Evolutionary conservation across 2,329 filamentous ascomycete genomes (phyloP), one percentile per base, ranked within the genome.

Genomic region (Alternaria alternata): DNA sequence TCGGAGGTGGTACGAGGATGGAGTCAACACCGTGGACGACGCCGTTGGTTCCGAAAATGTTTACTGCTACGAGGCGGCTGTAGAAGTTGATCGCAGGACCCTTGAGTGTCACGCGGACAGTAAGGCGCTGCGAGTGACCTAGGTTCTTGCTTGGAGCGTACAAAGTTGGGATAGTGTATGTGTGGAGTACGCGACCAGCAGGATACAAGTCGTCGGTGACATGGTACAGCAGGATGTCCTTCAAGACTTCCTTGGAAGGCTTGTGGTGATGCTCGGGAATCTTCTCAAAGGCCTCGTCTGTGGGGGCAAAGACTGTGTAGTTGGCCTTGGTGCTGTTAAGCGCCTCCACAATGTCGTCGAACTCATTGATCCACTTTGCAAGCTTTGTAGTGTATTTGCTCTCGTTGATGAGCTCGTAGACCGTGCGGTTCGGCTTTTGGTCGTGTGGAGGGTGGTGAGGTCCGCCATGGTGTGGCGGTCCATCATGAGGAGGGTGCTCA

Each of bases 271-370:
- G 79, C 62, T 85, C 78, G 1, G 85, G 85, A 52, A 88, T 83
- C 79, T 85, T 87, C 59, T 90, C 87, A 69, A 97, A 94, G 0
- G 93, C 93, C 51, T 84, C 81, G 75, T 97, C 88, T 1, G 87
- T 88, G 0, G 94, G 94, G 2, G 91, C 91, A 71, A 97, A 96
- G 51, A 95, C 79, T 1, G 94, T 97, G 72, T 90, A 87, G 77
- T 94, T 94, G 22, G 86, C 82, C 36, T 86, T 80, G 2, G 91
- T 94, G 71, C 86, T 86, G 79, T 96, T 95, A 28, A 97, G 85
- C 4, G 88, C 77, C 54, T 90, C 78, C 36, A 94, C 88, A 0
- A 97, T 81, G 53, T 92, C 87, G 1, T 88, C 84, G 74, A 91
- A 89, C 62, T 93, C 84, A 62, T 90, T 84, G 67, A 97, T 85